Conservation (phyloP, 1,139 yeast species). For the Keqinozyma sinolaborantium region DNA sequence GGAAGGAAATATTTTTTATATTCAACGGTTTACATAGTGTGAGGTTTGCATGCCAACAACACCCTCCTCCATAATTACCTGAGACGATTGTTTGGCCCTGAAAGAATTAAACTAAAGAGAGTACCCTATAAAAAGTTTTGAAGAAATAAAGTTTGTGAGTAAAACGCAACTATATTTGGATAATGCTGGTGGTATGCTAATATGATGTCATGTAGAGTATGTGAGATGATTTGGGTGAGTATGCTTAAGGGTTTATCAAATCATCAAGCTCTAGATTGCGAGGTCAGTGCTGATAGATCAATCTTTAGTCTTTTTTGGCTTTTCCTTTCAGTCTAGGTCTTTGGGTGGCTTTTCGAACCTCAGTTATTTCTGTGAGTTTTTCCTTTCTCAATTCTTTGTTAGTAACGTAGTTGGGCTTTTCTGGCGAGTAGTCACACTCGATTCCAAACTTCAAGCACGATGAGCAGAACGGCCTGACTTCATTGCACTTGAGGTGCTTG, state of each 20-base stretch:
- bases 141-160: no score
- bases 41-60: no score
- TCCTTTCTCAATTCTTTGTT: constrained; percentile 34
- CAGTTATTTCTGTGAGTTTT: constrained; percentile 31
- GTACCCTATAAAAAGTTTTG: no score
- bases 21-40: no score
- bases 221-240: no score
- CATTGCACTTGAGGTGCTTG: constrained; percentile 49
- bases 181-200: no score
- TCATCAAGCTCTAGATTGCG: not conserved
- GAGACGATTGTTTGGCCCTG: no score
- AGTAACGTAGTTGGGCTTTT: constrained; percentile 39
- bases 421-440: constrained; percentile 40
- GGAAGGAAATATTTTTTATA: no score
- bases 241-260: not conserved
- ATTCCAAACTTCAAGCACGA: constrained; percentile 42
- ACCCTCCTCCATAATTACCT: no score
- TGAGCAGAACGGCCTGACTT: constrained; percentile 34
- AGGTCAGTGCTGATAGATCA: no score
- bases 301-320: not conserved
- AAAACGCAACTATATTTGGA: no score
- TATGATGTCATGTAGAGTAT: not conserved
- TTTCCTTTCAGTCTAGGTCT: constrained; percentile 5
- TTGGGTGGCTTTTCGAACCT: constrained; percentile 28
- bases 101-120: no score